Evolutionary conservation across 441 rosid genomes (phyloP).

Genomic region (Adansonia grandidieri): DNA sequence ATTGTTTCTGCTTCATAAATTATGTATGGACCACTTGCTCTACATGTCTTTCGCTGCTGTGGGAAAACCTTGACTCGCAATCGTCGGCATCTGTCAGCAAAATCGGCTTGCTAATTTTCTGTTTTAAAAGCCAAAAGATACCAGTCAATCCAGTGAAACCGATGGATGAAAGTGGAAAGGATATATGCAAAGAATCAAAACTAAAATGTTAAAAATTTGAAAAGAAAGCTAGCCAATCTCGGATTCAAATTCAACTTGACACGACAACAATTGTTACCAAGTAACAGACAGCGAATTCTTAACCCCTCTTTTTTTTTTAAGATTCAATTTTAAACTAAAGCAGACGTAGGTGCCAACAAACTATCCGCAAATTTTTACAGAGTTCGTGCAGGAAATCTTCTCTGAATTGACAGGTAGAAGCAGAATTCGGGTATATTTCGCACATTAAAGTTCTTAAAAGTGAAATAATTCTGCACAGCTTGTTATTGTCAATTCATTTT

Average conservation of each 20-base stretch:
- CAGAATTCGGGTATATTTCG: not conserved
- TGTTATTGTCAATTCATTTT: no score
- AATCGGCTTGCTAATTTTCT: slow-evolving; percentile 33
- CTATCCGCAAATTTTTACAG: not conserved
- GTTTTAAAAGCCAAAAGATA: slow-evolving; percentile 13
- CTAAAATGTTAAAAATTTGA: not conserved
- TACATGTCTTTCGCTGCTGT: slow-evolving; percentile 33
- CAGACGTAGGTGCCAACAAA: not conserved
- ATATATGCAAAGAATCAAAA: not conserved
- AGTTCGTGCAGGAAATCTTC: not conserved
- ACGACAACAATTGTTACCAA: not conserved
- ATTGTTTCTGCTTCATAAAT: slow-evolving; percentile 21
- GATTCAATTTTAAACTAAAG: not conserved
- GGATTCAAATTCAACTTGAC: not conserved
- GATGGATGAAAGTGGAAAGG: not conserved
- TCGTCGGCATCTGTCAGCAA: slow-evolving; percentile 27
- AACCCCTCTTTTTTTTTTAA: not conserved
- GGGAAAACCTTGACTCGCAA: slow-evolving; percentile 28
- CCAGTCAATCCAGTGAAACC: not conserved
- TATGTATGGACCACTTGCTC: slow-evolving; percentile 30
- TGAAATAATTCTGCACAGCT: no score
- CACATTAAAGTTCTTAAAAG: not conserved
- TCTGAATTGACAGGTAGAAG: not conserved
- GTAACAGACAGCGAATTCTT: no score
- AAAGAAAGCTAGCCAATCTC: not conserved